These are phyloP conservation scores for Aspergillus incahuasiensis DNA, from an alignment of 495 filamentous ascomycete genomes.

Conservation along the genomic window DNA sequence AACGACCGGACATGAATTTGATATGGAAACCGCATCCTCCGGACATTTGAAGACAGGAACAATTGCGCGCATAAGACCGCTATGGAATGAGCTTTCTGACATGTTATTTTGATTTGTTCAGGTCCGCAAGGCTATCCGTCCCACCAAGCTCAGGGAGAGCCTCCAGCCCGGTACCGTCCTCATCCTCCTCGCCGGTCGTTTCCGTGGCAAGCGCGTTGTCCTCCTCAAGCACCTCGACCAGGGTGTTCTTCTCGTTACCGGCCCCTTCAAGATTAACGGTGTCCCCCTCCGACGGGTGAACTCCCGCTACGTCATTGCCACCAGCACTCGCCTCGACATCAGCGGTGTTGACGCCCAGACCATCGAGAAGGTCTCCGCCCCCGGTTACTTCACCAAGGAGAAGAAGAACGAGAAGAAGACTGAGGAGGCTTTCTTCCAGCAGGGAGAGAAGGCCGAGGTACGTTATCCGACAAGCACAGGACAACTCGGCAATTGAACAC, in stretches of 20 bases:
- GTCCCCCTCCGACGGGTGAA: constrained; percentile 98
- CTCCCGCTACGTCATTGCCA: constrained; percentile 97
- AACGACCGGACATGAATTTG: constrained; percentile 13
- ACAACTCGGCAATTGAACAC: background rate
- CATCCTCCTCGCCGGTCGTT: constrained; percentile 98
- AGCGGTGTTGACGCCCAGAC: constrained; percentile 74
- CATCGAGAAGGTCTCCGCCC: constrained; percentile 75
- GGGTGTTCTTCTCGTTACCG: constrained; percentile 97
- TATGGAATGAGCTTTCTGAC: constrained; percentile 28
- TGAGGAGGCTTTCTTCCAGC: constrained; percentile 96
- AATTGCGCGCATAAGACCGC: background rate
- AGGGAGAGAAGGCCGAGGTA: constrained; percentile 96
- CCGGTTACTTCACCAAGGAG: constrained; percentile 93
- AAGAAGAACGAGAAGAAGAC: constrained; percentile 88
- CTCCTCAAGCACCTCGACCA: constrained; percentile 95
- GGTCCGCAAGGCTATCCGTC: constrained; percentile 91
- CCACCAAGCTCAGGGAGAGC: constrained; percentile 75
- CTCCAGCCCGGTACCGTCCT: constrained; percentile 92
- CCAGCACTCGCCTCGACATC: constrained; percentile 83
- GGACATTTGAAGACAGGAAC: background rate
- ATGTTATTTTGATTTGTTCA: constrained; percentile 36
- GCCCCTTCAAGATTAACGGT: constrained; percentile 99
- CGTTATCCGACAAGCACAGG: constrained; percentile 25
- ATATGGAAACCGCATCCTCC: constrained; percentile 25
- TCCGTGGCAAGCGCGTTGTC: constrained; percentile 99